phyloP scores from a whole-genome alignment of 371 early-diverging fungal genomes.

The Syncephalis plumigaleata region DNA sequence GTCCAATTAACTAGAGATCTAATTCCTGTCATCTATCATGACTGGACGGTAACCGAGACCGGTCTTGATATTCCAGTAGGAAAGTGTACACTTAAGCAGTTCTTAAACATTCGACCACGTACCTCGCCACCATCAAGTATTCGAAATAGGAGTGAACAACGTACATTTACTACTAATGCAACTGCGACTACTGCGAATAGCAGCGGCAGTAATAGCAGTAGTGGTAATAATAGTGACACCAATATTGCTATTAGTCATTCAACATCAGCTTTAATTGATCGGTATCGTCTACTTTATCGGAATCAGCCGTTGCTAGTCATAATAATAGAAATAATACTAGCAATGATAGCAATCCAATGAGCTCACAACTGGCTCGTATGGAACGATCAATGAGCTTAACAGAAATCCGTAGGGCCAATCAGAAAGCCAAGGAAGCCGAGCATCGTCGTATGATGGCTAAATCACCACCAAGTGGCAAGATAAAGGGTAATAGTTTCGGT shows the following conservation, averaged over 20 bases:
- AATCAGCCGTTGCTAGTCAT: too few relatives aligned
- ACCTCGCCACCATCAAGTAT: neutral
- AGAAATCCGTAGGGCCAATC: slow-evolving; percentile 17
- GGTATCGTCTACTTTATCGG: too few relatives aligned
- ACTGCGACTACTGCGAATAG: too few relatives aligned
- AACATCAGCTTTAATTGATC: too few relatives aligned
- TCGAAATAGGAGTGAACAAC: slow-evolving; percentile 1
- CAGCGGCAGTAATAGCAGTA: too few relatives aligned
- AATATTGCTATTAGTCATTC: too few relatives aligned
- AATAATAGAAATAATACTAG: too few relatives aligned
- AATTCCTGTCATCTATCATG: slow-evolving; percentile 89
- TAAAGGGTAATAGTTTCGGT: slow-evolving; percentile 47
- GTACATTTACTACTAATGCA: too few relatives aligned
- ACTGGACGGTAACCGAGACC: slow-evolving; percentile 81
- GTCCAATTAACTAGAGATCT: slow-evolving; percentile 89
- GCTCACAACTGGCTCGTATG: slow-evolving; percentile 11
- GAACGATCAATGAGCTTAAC: slow-evolving; percentile 31
- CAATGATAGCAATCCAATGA: slow-evolving; percentile 1
- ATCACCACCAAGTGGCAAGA: slow-evolving; percentile 13
- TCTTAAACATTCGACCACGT: slow-evolving; percentile 25
- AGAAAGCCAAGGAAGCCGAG: slow-evolving; percentile 9
- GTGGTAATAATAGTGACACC: too few relatives aligned
- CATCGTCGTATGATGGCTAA: slow-evolving; percentile 6
- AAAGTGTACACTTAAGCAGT: slow-evolving; percentile 51
- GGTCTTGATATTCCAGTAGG: slow-evolving; percentile 65